Evolutionary conservation across 139 green algal species (phyloP).

Genomic region (Picochlorum costavermella): DNA sequence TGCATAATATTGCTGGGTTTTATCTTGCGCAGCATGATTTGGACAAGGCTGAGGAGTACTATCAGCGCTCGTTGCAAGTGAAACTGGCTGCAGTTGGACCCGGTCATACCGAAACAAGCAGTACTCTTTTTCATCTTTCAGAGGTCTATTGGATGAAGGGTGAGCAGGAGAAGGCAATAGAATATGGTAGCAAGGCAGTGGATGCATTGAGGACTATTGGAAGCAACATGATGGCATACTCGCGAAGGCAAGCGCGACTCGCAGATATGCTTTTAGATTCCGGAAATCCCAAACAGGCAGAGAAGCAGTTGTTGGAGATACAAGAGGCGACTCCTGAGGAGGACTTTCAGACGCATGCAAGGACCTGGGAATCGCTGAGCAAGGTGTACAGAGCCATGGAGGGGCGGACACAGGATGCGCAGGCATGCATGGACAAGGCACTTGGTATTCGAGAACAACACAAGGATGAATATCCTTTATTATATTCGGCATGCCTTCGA

Average conservation of each 20-base stretch:
- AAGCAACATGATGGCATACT: conserved; percentile 11
- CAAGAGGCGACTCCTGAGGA: not conserved
- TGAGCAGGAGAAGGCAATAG: conserved; percentile 1
- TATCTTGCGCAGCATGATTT: conserved; percentile 9
- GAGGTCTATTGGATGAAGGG: conserved; percentile 23
- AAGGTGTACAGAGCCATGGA: too few species aligned
- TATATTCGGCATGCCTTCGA: too few species aligned
- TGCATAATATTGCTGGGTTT: conserved; percentile 34
- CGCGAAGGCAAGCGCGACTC: conserved; percentile 16
- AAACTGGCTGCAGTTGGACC: conserved; percentile 45
- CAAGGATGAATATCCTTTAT: too few species aligned
- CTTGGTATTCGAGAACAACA: too few species aligned
- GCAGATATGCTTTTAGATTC: conserved; percentile 23
- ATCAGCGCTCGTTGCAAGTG: conserved; percentile 39
- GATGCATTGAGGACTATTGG: conserved; percentile 26
- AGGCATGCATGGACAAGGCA: too few species aligned
- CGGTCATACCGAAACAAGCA: conserved; percentile 15
- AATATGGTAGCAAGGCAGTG: conserved; percentile 17
- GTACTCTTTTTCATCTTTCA: conserved; percentile 14
- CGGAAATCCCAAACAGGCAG: not conserved
- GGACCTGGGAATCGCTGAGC: not conserved
- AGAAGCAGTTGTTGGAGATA: conserved; percentile 13
- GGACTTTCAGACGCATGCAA: not conserved
- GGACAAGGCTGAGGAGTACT: conserved; percentile 9
- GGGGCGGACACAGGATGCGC: too few species aligned